Base-by-base conservation (phyloP, 306 rosid species). In the Betula pendula region DNA sequence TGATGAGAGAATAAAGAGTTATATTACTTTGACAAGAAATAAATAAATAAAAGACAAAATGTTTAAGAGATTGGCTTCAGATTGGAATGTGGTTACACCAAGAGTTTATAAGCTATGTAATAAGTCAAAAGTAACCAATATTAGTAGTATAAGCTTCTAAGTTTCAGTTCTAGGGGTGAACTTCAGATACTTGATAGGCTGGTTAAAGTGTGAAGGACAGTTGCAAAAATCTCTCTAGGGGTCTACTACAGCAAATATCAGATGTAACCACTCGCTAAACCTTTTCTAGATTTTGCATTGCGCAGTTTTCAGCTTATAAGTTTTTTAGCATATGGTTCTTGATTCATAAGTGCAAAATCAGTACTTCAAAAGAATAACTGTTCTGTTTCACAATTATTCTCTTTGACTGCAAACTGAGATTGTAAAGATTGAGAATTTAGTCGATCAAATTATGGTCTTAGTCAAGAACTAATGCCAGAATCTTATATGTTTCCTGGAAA, bases 331-430 rank as follows among this genome's bases (percentile, higher is more conserved):
- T 43, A 72, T 31, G 51, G 47, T 58, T 60, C 60, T 65, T 15
- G 11, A 68, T 60, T 55, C 52, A 71, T 49, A 62, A 45, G 74
- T 29, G 74, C 65, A 53, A 72, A 53, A 72, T 35, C 49, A 10
- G 33, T 19, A 70, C n/a, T 68, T 2, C 53, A 13, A 33, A 33
- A 50, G 19, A 8, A 31, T 25, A 42, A 74, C 16, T 48, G 71
- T 55, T 31, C 25, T 49, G 50, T 66, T n/a, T 56, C 31, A 22
- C 31, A 24, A 24, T 56, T 56, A 33, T 56, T 56, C 15, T 22
- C 33, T 24, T 9, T 3, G 29, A 24, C 14, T 51, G 6, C 70
- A 22, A 27, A 50, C 20, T 27, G n/a, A 69, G 17, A 69, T 77
- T 49, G 11, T n/a, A 62, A 60, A 9, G 22, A 53, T 48, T n/a